These are phyloP conservation scores for Orychophragmus violaceus DNA, from an alignment of 345 rosid genomes.

Conservation along the genomic window DNA sequence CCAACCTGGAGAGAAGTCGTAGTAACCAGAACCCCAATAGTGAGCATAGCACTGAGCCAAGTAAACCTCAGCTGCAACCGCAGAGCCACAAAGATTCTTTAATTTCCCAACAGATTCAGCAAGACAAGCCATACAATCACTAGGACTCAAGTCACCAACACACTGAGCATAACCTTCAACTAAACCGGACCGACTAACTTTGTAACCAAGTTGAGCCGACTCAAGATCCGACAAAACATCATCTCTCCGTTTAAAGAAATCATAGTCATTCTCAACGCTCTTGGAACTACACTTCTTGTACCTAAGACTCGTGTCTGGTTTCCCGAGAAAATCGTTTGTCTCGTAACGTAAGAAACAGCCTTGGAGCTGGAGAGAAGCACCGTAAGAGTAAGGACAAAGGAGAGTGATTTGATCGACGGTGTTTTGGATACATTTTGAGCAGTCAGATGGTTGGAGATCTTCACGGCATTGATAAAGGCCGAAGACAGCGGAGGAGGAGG, in stretches of 20 bases:
- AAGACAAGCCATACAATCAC: constrained; percentile 64
- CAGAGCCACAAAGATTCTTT: constrained; percentile 72
- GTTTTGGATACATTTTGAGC: constrained; percentile 49
- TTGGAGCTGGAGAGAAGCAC: constrained; percentile 41
- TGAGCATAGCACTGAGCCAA: constrained; percentile 77
- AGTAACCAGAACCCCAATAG: constrained; percentile 55
- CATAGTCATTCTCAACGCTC: constrained; percentile 45
- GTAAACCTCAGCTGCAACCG: constrained; percentile 78
- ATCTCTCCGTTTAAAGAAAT: constrained; percentile 65
- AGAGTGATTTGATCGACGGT: constrained; percentile 58
- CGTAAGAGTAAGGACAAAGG: constrained; percentile 45
- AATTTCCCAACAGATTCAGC: constrained; percentile 50
- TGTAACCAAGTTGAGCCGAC: constrained; percentile 42
- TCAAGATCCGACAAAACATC: constrained; percentile 71
- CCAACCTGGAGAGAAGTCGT: constrained; percentile 45
- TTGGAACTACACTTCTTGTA: constrained; percentile 67
- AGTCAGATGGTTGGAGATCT: constrained; percentile 51
- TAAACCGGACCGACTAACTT: constrained; percentile 71
- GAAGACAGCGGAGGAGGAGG: constrained; percentile 18
- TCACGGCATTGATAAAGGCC: constrained; percentile 88
- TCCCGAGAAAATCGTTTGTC: constrained; percentile 57
- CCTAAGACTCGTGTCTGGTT: constrained; percentile 50
- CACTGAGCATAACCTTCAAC: constrained; percentile 88
- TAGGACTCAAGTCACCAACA: constrained; percentile 60
- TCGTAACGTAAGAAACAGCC: constrained; percentile 66